Conservation (phyloP, 176 grass and related monocot genomes). For the Pontederia crassipes region DNA sequence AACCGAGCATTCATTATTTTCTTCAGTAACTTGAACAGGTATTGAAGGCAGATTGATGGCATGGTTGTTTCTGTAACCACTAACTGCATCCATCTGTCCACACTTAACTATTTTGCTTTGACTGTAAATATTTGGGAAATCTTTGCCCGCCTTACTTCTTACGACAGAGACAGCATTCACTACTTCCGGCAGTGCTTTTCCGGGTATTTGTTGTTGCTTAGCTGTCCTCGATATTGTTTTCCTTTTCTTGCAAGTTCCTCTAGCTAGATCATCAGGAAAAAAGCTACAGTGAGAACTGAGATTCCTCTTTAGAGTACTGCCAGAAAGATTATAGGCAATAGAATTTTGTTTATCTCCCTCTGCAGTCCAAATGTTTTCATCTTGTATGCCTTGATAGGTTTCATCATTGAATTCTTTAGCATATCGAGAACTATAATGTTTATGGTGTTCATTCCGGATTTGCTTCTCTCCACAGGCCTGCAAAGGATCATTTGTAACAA, state of each 20-base stretch:
- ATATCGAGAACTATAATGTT: not conserved
- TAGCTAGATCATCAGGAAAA: conserved; percentile 15
- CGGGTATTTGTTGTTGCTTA: conserved; percentile 13
- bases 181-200: not conserved
- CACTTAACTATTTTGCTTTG: conserved; percentile 3
- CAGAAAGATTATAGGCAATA: conserved; percentile 4
- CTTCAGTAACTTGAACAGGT: conserved; percentile 21
- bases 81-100: conserved; percentile 9
- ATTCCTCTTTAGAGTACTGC: conserved; percentile 25
- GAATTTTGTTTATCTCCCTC: conserved; percentile 4
- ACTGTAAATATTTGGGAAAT: conserved; percentile 8
- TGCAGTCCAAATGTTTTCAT: not conserved
- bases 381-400: not conserved
- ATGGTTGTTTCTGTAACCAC: not conserved
- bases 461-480: conserved; percentile 1
- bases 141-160: not conserved
- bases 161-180: not conserved
- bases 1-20: conserved; percentile 53
- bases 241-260: conserved; percentile 35
- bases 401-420: not conserved
- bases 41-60: not conserved
- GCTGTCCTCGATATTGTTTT: conserved; percentile 3
- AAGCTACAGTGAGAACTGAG: not conserved
- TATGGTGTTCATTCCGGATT: not conserved
- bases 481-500: not conserved